Evolutionary conservation across 768 basidiomycete genomes (phyloP).

Genomic region (Suillus cothurnatus): DNA sequence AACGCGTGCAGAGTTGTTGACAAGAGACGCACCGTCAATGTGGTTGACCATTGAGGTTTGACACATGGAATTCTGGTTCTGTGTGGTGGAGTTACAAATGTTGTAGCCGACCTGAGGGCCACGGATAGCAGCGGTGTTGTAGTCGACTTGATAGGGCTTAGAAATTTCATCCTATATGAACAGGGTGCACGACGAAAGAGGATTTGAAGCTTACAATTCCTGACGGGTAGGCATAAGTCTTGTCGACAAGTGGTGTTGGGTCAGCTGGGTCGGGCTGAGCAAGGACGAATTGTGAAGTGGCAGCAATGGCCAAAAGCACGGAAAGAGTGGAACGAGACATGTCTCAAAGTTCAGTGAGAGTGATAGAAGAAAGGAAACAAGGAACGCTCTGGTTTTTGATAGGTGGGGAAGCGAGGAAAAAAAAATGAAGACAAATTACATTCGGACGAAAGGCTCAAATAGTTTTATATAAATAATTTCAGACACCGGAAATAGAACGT

Average conservation of each 20-base stretch:
- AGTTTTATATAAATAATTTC: slow-evolving; percentile 6
- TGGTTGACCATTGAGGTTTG: slow-evolving; percentile 71
- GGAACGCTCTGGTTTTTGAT: not conserved
- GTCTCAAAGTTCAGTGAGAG: slow-evolving; percentile 23
- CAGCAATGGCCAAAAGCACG: slow-evolving; percentile 33
- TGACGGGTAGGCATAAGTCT: slow-evolving; percentile 45
- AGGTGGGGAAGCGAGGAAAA: not conserved
- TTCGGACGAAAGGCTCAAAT: not conserved
- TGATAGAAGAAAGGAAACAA: not conserved
- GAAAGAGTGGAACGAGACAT: slow-evolving; percentile 56
- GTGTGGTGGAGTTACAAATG: slow-evolving; percentile 67
- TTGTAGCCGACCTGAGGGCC: slow-evolving; percentile 69
- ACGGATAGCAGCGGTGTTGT: slow-evolving; percentile 44
- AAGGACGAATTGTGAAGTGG: slow-evolving; percentile 30
- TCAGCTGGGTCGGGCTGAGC: slow-evolving; percentile 44
- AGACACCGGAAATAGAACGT: slow-evolving; percentile 5
- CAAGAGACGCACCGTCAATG: slow-evolving; percentile 35
- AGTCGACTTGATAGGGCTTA: slow-evolving; percentile 56
- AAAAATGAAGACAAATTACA: not conserved
- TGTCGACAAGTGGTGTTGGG: slow-evolving; percentile 47
- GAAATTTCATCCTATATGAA: not conserved
- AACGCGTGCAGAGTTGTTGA: not conserved
- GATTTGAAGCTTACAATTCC: slow-evolving; percentile 38
- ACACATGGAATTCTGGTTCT: slow-evolving; percentile 61
- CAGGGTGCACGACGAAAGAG: not conserved